Percentiles rank a stretch among this genome's conserved stretches.
These are phyloP conservation scores for Metschnikowia peoriensis DNA, from an alignment of 805 yeast species.

Conservation along the genomic window DNA sequence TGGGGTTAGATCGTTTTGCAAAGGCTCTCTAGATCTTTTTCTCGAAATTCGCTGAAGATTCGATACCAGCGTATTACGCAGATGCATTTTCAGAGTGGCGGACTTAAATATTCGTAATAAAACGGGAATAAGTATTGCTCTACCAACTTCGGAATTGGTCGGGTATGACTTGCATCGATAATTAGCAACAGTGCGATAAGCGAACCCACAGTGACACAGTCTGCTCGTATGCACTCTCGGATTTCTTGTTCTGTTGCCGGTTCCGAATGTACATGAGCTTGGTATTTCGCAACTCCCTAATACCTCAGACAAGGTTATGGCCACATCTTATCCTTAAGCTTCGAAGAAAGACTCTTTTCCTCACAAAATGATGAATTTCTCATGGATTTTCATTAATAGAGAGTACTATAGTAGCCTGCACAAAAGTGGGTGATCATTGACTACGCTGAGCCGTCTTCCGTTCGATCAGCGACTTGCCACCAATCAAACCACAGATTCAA, in stretches of 20 bases:
- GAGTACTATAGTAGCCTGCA: too few species aligned
- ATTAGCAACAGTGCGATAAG: constrained; percentile 9
- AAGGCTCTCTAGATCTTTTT: constrained; percentile 7
- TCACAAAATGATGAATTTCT: too few species aligned
- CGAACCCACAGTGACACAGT: constrained; percentile 3
- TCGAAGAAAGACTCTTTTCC: too few species aligned
- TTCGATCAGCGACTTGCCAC: too few species aligned
- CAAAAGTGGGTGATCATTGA: too few species aligned
- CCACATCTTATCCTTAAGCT: too few species aligned
- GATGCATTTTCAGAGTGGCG: constrained; percentile 1
- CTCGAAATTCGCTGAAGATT: constrained; percentile 11
- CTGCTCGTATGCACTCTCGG: constrained; percentile 1
- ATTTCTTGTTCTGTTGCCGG: not conserved
- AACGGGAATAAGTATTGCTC: not conserved
- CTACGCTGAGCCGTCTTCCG: too few species aligned
- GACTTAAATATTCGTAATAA: too few species aligned
- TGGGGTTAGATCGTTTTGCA: constrained; percentile 9
- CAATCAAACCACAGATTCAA: too few species aligned
- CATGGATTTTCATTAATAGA: too few species aligned
- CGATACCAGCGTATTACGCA: constrained; percentile 3
- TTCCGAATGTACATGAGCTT: not conserved
- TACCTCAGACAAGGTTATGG: too few species aligned
- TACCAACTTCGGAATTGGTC: not conserved
- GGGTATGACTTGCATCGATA: not conserved
- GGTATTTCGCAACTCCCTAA: too few species aligned